These are phyloP conservation scores for Fraxinus latifolia DNA, from an alignment of 305 asterid species.

Conservation along the genomic window DNA sequence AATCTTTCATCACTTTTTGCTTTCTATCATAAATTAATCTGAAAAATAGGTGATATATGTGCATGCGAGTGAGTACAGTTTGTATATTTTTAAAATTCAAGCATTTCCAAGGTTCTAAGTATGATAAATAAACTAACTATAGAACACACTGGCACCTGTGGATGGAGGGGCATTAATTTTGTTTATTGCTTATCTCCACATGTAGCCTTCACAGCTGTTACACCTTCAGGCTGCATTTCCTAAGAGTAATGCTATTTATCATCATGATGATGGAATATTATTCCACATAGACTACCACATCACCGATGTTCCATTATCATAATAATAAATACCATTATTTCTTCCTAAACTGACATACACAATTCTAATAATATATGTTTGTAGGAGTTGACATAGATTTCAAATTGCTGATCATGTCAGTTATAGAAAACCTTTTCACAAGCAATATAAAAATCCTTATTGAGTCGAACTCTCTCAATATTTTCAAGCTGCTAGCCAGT, in stretches of 20 bases:
- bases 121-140: not conserved
- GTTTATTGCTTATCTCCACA: slow-evolving; percentile 4
- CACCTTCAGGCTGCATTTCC: not conserved
- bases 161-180: not conserved
- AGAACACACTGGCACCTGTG: not conserved
- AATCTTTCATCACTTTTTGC: slow-evolving; percentile 15
- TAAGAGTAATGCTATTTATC: not conserved
- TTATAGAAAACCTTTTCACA: not conserved
- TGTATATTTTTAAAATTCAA: not conserved
- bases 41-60: not conserved
- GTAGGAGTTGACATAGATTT: not conserved
- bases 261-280: not conserved
- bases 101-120: not conserved
- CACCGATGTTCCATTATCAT: not conserved
- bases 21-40: not conserved
- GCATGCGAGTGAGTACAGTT: not conserved
- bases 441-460: not conserved
- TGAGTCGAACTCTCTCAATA: not conserved
- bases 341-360: not conserved
- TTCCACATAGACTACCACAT: not conserved
- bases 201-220: not conserved
- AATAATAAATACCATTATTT: not conserved
- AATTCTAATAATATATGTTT: not conserved
- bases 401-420: not conserved
- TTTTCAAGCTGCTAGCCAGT: not conserved